A percentile compares a stretch with the other conserved stretches of the same genome.
Evolutionary conservation across 495 filamentous ascomycete species (phyloP).

Genomic region (Aspergillus conjunctus): DNA sequence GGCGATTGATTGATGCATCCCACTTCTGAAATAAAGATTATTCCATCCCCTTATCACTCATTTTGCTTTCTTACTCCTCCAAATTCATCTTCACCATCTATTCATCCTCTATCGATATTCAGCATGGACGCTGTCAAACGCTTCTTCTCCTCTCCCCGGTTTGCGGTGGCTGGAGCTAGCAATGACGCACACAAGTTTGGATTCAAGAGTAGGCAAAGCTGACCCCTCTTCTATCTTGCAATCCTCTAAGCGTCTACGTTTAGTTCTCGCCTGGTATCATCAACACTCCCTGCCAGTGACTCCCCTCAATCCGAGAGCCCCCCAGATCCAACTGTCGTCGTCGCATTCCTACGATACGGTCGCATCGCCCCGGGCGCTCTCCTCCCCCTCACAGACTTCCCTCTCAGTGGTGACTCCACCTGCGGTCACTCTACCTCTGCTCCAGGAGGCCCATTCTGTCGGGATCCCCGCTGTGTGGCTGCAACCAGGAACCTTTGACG

Average conservation of each 20-base stretch:
- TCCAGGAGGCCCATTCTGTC: slow-evolving; percentile 77
- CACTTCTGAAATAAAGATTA: not conserved
- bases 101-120: slow-evolving; percentile 3
- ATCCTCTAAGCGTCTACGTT: slow-evolving; percentile 5
- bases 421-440: slow-evolving; percentile 63
- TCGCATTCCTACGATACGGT: slow-evolving; percentile 60
- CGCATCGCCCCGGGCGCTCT: slow-evolving; percentile 63
- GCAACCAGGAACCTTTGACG: slow-evolving; percentile 86
- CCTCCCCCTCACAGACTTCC: slow-evolving; percentile 68
- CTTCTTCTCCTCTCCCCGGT: slow-evolving; percentile 82
- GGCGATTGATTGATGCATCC: not conserved
- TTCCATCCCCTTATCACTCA: slow-evolving; percentile 2
- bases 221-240: not conserved
- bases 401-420: slow-evolving; percentile 85
- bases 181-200: slow-evolving; percentile 83
- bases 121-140: slow-evolving; percentile 60
- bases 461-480: slow-evolving; percentile 85
- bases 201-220: slow-evolving; percentile 68
- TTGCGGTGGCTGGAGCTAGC: slow-evolving; percentile 90
- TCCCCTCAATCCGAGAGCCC: slow-evolving; percentile 75
- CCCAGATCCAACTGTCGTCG: slow-evolving; percentile 58
- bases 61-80: not conserved
- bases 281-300: slow-evolving; percentile 72
- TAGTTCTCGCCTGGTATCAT: slow-evolving; percentile 90
- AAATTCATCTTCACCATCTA: not conserved